Conservation (phyloP, 257 asterid genomes). For the Solanum pimpinellifolium region DNA sequence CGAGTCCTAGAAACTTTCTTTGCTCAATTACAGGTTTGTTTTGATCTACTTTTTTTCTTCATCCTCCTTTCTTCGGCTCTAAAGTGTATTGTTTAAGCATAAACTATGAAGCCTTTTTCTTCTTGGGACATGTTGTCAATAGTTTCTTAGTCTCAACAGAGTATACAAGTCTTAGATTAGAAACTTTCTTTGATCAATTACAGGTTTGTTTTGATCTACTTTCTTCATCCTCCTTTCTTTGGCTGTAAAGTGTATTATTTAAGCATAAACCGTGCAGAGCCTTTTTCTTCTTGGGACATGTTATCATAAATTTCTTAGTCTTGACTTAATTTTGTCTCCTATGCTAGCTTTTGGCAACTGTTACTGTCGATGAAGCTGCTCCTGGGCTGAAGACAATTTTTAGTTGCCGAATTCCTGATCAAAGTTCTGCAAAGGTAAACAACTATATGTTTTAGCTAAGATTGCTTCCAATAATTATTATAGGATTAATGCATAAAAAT, state of each 20-base stretch:
- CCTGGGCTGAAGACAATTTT: not conserved
- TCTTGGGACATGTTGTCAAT: not conserved
- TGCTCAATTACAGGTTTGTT: not conserved
- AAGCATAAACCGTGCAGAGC: not conserved
- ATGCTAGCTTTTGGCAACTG: not conserved
- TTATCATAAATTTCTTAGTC: not conserved
- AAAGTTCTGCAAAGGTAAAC: not conserved
- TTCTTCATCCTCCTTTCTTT: not conserved
- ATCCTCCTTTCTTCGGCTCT: not conserved
- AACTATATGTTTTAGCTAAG: not conserved
- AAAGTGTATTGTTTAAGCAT: not conserved
- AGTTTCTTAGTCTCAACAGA: not conserved
- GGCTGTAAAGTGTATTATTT: not conserved
- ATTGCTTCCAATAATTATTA: not conserved
- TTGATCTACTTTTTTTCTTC: not conserved
- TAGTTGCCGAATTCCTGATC: not conserved
- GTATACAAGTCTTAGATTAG: not conserved
- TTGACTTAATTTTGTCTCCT: not conserved
- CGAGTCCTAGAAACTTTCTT: not conserved
- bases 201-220: not conserved
- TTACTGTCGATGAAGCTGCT: not conserved
- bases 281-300: not conserved
- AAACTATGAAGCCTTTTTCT: not conserved
- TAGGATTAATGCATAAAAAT: not conserved
- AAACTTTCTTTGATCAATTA: not conserved